phyloP scores from a whole-genome alignment of 2,329 filamentous ascomycete species.

The Fusarium cicatricum region DNA sequence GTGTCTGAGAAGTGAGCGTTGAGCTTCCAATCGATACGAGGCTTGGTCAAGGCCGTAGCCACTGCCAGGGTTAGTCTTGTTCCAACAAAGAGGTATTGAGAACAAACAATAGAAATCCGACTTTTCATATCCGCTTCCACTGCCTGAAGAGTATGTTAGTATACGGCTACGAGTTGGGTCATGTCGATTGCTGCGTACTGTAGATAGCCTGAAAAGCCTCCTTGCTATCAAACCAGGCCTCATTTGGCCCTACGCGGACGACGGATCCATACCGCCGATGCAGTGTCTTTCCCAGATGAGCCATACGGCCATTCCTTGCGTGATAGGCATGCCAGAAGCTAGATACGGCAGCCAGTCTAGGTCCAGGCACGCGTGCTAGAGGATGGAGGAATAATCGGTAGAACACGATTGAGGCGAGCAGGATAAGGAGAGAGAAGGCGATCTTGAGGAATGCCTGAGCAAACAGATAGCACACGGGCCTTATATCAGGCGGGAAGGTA shows the following conservation, averaged over 20 bases:
- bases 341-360: slow-evolving; percentile 56
- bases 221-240: slow-evolving; percentile 60
- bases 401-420: slow-evolving; percentile 30
- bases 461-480: neutral
- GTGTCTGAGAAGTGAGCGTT: slow-evolving; percentile 51
- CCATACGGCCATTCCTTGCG: slow-evolving; percentile 54
- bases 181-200: slow-evolving; percentile 43
- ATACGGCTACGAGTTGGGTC: neutral
- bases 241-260: slow-evolving; percentile 63
- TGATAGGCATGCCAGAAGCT: slow-evolving; percentile 59
- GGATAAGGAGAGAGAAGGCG: slow-evolving; percentile 13
- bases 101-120: slow-evolving; percentile 61
- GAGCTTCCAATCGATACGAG: slow-evolving; percentile 51
- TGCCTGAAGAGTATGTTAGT: slow-evolving; percentile 43
- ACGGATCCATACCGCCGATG: slow-evolving; percentile 57
- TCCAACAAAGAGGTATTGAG: neutral
- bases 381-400: slow-evolving; percentile 57
- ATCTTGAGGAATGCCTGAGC: slow-evolving; percentile 1
- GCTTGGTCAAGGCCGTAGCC: slow-evolving; percentile 55
- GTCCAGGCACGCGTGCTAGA: slow-evolving; percentile 56
- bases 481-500: slow-evolving; percentile 8
- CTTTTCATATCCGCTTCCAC: slow-evolving; percentile 58
- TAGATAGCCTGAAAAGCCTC: slow-evolving; percentile 60
- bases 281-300: slow-evolving; percentile 52
- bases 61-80: slow-evolving; percentile 44